A percentile compares a stretch with the other conserved stretches of the same genome.
phyloP scores from a whole-genome alignment of 2,329 filamentous ascomycete genomes.

The Alternaria hordeiaustralica region DNA sequence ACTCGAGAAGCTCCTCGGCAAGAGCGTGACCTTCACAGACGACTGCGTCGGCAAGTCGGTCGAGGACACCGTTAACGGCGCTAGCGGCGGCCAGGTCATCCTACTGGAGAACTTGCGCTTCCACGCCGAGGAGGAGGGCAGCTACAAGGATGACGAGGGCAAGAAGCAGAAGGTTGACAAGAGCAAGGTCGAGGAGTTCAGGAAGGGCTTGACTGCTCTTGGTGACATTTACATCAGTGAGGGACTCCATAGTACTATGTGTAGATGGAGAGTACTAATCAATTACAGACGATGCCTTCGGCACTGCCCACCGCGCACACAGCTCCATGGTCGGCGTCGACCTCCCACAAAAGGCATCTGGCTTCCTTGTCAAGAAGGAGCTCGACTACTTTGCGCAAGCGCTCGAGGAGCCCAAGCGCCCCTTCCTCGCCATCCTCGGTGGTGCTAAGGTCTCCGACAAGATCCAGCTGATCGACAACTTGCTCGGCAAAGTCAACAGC shows the following conservation, averaged over 20 bases:
- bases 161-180: slow-evolving; percentile 99
- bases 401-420: slow-evolving; percentile 88
- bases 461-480: slow-evolving; percentile 99
- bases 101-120: slow-evolving; percentile 98
- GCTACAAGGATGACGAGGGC: slow-evolving; percentile 88
- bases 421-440: slow-evolving; percentile 97
- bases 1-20: slow-evolving; percentile 88
- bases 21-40: slow-evolving; percentile 83
- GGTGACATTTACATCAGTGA: slow-evolving; percentile 95
- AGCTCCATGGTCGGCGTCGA: slow-evolving; percentile 99
- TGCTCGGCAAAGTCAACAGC: slow-evolving; percentile 96
- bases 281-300: slow-evolving; percentile 80
- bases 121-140: slow-evolving; percentile 97
- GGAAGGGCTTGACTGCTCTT: slow-evolving; percentile 90
- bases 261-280: too few relatives aligned
- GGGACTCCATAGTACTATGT: too few relatives aligned
- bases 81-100: slow-evolving; percentile 80
- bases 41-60: slow-evolving; percentile 91
- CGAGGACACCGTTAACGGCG: slow-evolving; percentile 86
- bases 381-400: slow-evolving; percentile 99
- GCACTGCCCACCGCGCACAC: slow-evolving; percentile 97
- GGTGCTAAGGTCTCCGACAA: slow-evolving; percentile 99
- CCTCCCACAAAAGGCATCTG: slow-evolving; percentile 94
- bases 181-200: slow-evolving; percentile 88
- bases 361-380: slow-evolving; percentile 99